These are phyloP conservation scores for Metarhizium robertsii DNA, from an alignment of 2,329 filamentous ascomycete species.

Conservation along the genomic window DNA sequence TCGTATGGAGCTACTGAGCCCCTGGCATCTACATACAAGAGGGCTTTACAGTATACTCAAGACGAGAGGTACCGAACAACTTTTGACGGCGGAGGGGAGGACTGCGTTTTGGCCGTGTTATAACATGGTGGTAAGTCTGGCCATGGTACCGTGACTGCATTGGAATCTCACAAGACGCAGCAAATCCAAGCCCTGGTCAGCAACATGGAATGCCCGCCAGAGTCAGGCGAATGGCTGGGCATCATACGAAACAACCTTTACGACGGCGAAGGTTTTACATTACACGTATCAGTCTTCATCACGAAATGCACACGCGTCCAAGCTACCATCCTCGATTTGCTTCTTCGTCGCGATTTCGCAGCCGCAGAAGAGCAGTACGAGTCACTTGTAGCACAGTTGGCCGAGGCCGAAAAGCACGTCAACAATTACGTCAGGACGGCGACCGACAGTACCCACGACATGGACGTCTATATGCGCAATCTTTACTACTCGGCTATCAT, in stretches of 20 bases:
- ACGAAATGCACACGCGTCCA: slow-evolving; percentile 18
- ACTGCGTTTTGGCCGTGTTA: slow-evolving; percentile 28
- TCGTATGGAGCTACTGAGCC: slow-evolving; percentile 14
- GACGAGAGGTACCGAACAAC: slow-evolving; percentile 18
- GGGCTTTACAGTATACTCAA: slow-evolving; percentile 28
- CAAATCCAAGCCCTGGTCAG: slow-evolving; percentile 27
- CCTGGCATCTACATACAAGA: slow-evolving; percentile 28
- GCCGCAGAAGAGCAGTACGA: slow-evolving; percentile 18
- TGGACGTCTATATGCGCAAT: slow-evolving; percentile 23
- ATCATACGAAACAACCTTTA: slow-evolving; percentile 16
- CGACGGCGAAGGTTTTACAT: slow-evolving; percentile 16
- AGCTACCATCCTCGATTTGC: slow-evolving; percentile 15
- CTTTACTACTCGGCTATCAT: slow-evolving; percentile 22
- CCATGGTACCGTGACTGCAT: not conserved
- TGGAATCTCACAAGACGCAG: slow-evolving; percentile 11
- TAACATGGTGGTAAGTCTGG: slow-evolving; percentile 26
- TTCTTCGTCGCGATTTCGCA: slow-evolving; percentile 18
- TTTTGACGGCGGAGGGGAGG: slow-evolving; percentile 17
- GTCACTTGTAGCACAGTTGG: slow-evolving; percentile 15
- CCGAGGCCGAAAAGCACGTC: slow-evolving; percentile 15
- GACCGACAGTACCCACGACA: slow-evolving; percentile 2
- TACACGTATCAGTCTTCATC: slow-evolving; percentile 20
- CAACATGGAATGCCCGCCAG: slow-evolving; percentile 23
- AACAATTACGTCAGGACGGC: slow-evolving; percentile 9
- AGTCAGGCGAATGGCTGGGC: slow-evolving; percentile 26